Evolutionary conservation across 371 early-diverging fungal genomes (phyloP).

Genomic region (Mucor irregularis): DNA sequence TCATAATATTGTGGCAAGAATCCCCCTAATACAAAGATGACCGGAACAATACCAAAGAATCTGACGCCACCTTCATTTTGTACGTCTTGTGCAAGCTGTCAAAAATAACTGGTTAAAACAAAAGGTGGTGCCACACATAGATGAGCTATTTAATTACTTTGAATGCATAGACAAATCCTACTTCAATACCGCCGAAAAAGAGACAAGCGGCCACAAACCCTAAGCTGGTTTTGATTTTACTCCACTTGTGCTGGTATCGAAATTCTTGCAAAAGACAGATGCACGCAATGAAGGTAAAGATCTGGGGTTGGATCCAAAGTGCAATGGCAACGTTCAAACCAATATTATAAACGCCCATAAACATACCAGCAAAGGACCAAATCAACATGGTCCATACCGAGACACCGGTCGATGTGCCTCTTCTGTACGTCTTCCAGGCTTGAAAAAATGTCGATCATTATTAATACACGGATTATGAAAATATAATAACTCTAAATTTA

Average conservation of each 20-base stretch:
- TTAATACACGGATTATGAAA: neutral
- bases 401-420: slow-evolving; percentile 48
- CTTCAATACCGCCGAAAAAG: slow-evolving; percentile 25
- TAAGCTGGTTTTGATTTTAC: neutral
- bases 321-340: slow-evolving; percentile 50
- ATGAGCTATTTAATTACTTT: slow-evolving; percentile 6
- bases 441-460: too few relatives aligned
- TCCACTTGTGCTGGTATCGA: slow-evolving; percentile 38
- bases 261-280: slow-evolving; percentile 48
- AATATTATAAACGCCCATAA: slow-evolving; percentile 54
- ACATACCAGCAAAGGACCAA: slow-evolving; percentile 47
- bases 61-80: slow-evolving; percentile 28
- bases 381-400: slow-evolving; percentile 49
- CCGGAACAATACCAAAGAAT: slow-evolving; percentile 49
- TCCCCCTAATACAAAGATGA: slow-evolving; percentile 42
- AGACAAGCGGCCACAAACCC: slow-evolving; percentile 11
- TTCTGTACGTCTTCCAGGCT: slow-evolving; percentile 38
- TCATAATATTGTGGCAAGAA: slow-evolving; percentile 55
- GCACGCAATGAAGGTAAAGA: slow-evolving; percentile 45
- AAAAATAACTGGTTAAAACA: neutral
- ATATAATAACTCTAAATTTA: neutral
- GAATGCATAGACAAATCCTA: slow-evolving; percentile 27
- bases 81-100: slow-evolving; percentile 9
- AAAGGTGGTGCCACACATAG: neutral
- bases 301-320: slow-evolving; percentile 56